These are phyloP conservation scores for Mortierella sp. DNA, from an alignment of 371 early-diverging fungal species.

Conservation along the genomic window DNA sequence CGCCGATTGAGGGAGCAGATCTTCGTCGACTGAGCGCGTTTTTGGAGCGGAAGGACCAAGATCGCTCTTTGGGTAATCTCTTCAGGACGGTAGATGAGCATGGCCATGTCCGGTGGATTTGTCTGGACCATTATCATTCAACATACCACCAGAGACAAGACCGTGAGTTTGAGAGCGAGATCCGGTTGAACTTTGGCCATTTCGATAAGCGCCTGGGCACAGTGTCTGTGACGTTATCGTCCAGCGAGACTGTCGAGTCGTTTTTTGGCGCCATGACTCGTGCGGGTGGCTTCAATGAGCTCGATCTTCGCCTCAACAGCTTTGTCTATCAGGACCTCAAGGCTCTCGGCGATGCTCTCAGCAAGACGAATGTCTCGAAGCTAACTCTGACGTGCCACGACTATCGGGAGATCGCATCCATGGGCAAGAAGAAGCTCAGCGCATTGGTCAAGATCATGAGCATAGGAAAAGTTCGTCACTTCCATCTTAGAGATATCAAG, in stretches of 20 bases:
- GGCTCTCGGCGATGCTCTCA: slow-evolving; percentile 21
- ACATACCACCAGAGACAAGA: slow-evolving; percentile 42
- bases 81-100: slow-evolving; percentile 36
- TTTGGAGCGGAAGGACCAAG: slow-evolving; percentile 34
- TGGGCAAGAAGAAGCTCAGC: slow-evolving; percentile 34
- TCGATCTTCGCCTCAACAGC: slow-evolving; percentile 32
- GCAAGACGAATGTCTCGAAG: slow-evolving; percentile 36
- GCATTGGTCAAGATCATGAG: slow-evolving; percentile 37
- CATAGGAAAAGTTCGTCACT: slow-evolving; percentile 32
- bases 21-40: slow-evolving; percentile 36
- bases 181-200: slow-evolving; percentile 18
- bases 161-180: slow-evolving; percentile 34
- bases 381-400: slow-evolving; percentile 30
- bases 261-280: slow-evolving; percentile 40
- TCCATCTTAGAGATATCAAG: slow-evolving; percentile 41
- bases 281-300: slow-evolving; percentile 39
- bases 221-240: slow-evolving; percentile 30
- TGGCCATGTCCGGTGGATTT: slow-evolving; percentile 54
- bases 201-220: slow-evolving; percentile 38
- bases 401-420: slow-evolving; percentile 26
- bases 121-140: slow-evolving; percentile 41
- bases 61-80: slow-evolving; percentile 38
- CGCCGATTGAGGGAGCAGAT: slow-evolving; percentile 48
- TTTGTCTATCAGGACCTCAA: slow-evolving; percentile 33
- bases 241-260: slow-evolving; percentile 16